phyloP scores from a whole-genome alignment of 2,329 filamentous ascomycete species.

The Claviceps arundinis region DNA sequence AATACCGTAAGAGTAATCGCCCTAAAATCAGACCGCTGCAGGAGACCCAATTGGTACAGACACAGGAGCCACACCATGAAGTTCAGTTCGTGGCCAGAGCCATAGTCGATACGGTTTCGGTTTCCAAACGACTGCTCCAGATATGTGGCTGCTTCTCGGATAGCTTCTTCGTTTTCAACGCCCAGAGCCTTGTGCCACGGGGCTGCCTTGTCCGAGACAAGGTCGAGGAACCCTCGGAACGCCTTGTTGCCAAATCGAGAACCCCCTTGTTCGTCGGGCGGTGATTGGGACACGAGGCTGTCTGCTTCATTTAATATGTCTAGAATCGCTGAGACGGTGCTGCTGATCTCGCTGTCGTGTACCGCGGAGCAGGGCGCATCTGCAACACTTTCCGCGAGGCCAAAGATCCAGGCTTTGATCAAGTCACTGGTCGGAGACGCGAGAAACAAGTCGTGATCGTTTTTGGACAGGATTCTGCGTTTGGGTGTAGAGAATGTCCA shows the following conservation, averaged over 20 bases:
- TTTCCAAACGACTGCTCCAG: slow-evolving; percentile 78
- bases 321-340: slow-evolving; percentile 50
- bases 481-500: slow-evolving; percentile 54
- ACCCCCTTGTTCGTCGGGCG: slow-evolving; percentile 73
- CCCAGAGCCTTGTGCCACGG: slow-evolving; percentile 53
- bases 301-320: slow-evolving; percentile 58
- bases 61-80: slow-evolving; percentile 96
- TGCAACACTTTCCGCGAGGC: slow-evolving; percentile 67
- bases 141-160: slow-evolving; percentile 66
- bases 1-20: slow-evolving; percentile 68
- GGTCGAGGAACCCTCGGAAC: slow-evolving; percentile 71
- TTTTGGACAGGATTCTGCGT: slow-evolving; percentile 66
- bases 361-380: slow-evolving; percentile 54
- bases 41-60: slow-evolving; percentile 62
- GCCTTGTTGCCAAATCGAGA: slow-evolving; percentile 91
- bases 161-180: slow-evolving; percentile 36
- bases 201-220: slow-evolving; percentile 40
- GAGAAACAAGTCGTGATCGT: slow-evolving; percentile 73
- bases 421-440: slow-evolving; percentile 62
- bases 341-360: slow-evolving; percentile 41
- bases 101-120: slow-evolving; percentile 80
- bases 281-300: slow-evolving; percentile 51
- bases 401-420: slow-evolving; percentile 74
- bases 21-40: slow-evolving; percentile 55
- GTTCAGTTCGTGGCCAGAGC: slow-evolving; percentile 93